Evolutionary conservation across 2,329 filamentous ascomycete species (phyloP), one percentile per base, ranked within the genome.

Genomic region (Pestalotiopsis sp.): DNA sequence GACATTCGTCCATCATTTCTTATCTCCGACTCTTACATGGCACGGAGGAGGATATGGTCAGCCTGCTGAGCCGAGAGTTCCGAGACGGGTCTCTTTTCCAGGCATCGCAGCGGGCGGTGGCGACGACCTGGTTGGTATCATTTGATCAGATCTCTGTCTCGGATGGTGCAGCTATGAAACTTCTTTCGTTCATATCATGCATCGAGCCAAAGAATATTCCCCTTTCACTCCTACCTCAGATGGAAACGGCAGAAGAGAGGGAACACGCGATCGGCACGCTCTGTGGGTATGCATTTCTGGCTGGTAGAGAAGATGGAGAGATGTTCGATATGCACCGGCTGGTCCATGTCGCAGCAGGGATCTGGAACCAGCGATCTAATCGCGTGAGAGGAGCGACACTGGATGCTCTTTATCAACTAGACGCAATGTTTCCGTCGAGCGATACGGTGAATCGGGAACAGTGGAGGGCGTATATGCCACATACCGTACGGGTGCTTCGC

Each of bases 161-260:
- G 0, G 71, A 81, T 61, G 4, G 65, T 1, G 56, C 71, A 4
- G 82, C 82, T 1, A 79, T 78, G 52, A 68, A 78, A 0, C 69
- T 82, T 56, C 74, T 86, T 0, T 78, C 74, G 0, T 81, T 83
- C 65, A 77, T 82, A n/a, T 80, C 79, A 2, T 80, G 74, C 27
- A 79, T 86, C 62, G 79, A 83, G 67, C 76, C 78, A 0, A 80
- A 80, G 68, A 76, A 77, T 0, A 82, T 84, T 61, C 79, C 82
- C 2, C 71, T 68, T 39, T 76, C 78, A 1, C 70, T 84, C 0
- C 69, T 81, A 3, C 79, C 81, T 1, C 0, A 1, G 0, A 45
- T 36, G 0, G n/a, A 65, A 1, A 72, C 71, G 0, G 61, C 74
- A 14, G 36, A 63, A 25, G 64, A 70, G 12, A 68, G 75, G 72